Percentiles rank a stretch among this genome's conserved stretches.
phyloP scores from a whole-genome alignment of 2,329 filamentous ascomycete genomes.

The Aspergillus cejpii region DNA sequence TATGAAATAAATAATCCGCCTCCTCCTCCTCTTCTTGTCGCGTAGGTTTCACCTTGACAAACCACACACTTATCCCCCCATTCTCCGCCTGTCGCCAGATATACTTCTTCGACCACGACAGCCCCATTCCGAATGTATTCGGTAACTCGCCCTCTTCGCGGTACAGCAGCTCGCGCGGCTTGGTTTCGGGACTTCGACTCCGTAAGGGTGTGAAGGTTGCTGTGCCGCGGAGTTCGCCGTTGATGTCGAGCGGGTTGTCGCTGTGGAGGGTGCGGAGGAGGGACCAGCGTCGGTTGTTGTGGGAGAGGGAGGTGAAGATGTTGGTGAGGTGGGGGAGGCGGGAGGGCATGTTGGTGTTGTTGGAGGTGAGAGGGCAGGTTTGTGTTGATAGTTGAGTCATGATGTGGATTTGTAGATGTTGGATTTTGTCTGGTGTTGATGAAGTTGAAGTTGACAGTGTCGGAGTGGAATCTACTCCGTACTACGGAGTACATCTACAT shows the following conservation, averaged over 20 bases:
- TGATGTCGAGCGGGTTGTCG: conserved; percentile 37
- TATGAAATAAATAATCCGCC: conserved; percentile 43
- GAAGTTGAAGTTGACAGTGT: too few species aligned
- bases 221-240: conserved; percentile 37
- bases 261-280: conserved; percentile 37
- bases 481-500: too few species aligned
- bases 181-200: conserved; percentile 4
- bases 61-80: conserved; percentile 40
- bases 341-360: not conserved
- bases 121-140: conserved; percentile 18
- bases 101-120: conserved; percentile 40
- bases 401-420: too few species aligned
- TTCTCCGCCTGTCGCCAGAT: conserved; percentile 36
- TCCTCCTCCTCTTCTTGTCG: conserved; percentile 20
- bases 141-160: conserved; percentile 40
- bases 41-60: conserved; percentile 32
- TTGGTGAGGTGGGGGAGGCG: conserved; percentile 12
- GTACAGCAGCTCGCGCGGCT: conserved; percentile 32
- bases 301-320: conserved; percentile 27
- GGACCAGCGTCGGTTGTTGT: conserved; percentile 28
- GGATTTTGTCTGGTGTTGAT: too few species aligned
- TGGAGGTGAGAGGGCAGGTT: not conserved
- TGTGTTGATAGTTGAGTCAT: not conserved
- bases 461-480: too few species aligned
- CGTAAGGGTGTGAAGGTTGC: conserved; percentile 33